A percentile compares a stretch with the other conserved stretches of the same genome.
These are phyloP conservation scores for Paramecium primaurelia DNA, from an alignment of 73 alveolate genomes.

Conservation along the genomic window DNA sequence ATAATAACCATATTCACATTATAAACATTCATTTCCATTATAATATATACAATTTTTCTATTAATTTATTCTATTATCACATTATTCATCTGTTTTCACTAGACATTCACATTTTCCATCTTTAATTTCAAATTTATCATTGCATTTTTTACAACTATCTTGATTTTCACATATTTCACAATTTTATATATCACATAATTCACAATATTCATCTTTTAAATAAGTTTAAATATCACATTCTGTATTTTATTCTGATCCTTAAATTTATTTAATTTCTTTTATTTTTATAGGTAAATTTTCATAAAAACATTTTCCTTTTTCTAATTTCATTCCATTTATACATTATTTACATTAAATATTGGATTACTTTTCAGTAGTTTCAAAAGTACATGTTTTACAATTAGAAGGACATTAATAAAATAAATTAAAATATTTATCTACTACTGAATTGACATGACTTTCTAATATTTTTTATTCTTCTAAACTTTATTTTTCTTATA, in stretches of 20 bases:
- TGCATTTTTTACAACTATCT: background rate
- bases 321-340: background rate
- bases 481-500: background rate
- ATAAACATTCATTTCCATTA: background rate
- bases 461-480: background rate
- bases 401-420: background rate
- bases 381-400: background rate
- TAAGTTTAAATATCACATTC: background rate
- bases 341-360: background rate
- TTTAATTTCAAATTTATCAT: background rate
- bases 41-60: background rate
- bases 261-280: background rate
- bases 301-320: background rate
- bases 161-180: background rate
- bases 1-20: background rate
- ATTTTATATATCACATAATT: background rate
- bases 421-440: background rate
- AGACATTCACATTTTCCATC: background rate
- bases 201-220: background rate
- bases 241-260: background rate
- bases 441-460: background rate
- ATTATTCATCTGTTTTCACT: no score
- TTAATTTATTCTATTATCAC: background rate
- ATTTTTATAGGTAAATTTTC: background rate
- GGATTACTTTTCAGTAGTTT: background rate